These are phyloP conservation scores for Fusarium sp. DNA, from an alignment of 2,329 filamentous ascomycete genomes.

Conservation along the genomic window DNA sequence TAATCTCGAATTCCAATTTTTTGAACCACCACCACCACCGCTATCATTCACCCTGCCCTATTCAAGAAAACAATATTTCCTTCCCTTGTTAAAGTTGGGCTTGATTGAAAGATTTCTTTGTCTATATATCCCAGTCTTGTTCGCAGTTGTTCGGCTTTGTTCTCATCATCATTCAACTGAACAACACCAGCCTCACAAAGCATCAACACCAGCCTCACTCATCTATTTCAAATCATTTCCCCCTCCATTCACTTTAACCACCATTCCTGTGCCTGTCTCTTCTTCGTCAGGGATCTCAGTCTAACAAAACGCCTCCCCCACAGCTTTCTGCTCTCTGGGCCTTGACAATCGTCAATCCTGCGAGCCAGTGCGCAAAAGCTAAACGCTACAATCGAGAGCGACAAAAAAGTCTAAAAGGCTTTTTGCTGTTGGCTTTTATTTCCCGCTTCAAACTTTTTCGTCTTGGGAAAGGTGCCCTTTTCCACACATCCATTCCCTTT, in stretches of 20 bases:
- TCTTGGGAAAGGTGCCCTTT: slow-evolving; percentile 24
- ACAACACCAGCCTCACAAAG: slow-evolving; percentile 7
- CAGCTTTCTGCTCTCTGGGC: slow-evolving; percentile 1
- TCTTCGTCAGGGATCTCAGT: background rate
- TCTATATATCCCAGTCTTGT: slow-evolving; percentile 29
- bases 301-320: slow-evolving; percentile 24
- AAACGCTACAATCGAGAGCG: slow-evolving; percentile 20
- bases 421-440: background rate
- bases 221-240: slow-evolving; percentile 11
- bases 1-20: slow-evolving; percentile 38
- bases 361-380: background rate
- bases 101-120: slow-evolving; percentile 25
- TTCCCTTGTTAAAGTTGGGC: slow-evolving; percentile 41
- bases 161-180: background rate
- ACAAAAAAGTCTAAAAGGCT: slow-evolving; percentile 19
- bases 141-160: slow-evolving; percentile 7
- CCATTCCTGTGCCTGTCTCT: slow-evolving; percentile 24
- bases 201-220: slow-evolving; percentile 15
- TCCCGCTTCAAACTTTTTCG: background rate
- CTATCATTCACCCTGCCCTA: too few relatives aligned
- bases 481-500: background rate
- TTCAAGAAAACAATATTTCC: slow-evolving; percentile 27
- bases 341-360: background rate
- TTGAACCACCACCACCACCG: too few relatives aligned
- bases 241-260: slow-evolving; percentile 28